These are phyloP conservation scores for Backusella tuberculispora DNA, from an alignment of 192 early-diverging fungal species.

Conservation along the genomic window DNA sequence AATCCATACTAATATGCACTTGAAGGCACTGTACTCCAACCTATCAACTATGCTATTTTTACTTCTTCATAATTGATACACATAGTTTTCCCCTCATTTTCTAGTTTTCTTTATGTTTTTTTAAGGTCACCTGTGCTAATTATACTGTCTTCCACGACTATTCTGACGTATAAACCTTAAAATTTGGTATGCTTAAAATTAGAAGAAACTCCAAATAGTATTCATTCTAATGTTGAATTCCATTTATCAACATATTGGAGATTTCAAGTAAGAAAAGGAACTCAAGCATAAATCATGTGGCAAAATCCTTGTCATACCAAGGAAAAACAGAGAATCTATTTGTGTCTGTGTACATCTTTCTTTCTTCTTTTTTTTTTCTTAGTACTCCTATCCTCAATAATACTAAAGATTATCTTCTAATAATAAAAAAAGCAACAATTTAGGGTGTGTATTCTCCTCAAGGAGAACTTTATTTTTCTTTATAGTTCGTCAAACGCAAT, in stretches of 20 bases:
- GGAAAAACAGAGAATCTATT: not conserved
- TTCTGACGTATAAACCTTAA: not conserved
- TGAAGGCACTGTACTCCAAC: no score
- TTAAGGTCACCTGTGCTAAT: not conserved
- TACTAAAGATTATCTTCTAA: not conserved
- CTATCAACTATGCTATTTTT: not conserved
- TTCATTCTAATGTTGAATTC: no score
- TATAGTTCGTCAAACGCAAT: not conserved
- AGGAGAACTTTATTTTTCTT: not conserved
- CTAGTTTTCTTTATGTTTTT: constrained; percentile 9
- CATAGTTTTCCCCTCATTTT: constrained; percentile 8
- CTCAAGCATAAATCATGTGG: not conserved
- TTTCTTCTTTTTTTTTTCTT: not conserved
- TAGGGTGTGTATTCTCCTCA: constrained; percentile 1
- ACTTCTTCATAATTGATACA: not conserved
- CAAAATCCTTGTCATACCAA: not conserved
- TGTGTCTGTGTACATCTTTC: constrained; percentile 1
- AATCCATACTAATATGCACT: no score
- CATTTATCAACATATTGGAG: not conserved
- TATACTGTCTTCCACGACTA: not conserved
- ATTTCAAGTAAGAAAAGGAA: not conserved
- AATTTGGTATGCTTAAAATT: not conserved
- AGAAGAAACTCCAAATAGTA: not conserved
- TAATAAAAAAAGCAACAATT: not conserved
- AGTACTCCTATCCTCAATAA: not conserved